Evolutionary conservation across 495 filamentous ascomycete genomes (phyloP).

Genomic region (Penicillium maclennaniae): DNA sequence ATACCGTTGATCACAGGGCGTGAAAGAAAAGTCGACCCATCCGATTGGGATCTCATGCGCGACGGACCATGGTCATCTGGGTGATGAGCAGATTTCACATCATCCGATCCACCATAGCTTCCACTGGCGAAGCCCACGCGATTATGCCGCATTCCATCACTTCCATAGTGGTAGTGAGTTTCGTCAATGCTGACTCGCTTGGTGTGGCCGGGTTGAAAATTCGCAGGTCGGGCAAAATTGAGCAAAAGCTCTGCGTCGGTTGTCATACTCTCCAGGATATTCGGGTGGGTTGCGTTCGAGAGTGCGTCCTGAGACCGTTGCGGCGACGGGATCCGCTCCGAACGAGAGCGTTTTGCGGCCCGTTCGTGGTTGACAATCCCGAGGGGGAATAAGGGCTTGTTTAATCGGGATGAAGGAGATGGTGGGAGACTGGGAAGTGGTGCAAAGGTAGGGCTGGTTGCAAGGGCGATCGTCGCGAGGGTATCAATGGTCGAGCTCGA

Average conservation of each 20-base stretch:
- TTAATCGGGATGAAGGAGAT: constrained; percentile 27
- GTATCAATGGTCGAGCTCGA: constrained; percentile 51
- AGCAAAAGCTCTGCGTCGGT: constrained; percentile 54
- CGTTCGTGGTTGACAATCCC: constrained; percentile 39
- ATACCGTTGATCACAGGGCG: constrained; percentile 36
- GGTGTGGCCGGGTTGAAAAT: constrained; percentile 29
- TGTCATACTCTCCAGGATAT: constrained; percentile 43
- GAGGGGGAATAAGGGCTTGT: constrained; percentile 32
- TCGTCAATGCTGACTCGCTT: constrained; percentile 42
- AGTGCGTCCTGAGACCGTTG: constrained; percentile 34
- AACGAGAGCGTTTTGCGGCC: constrained; percentile 58
- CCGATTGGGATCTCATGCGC: constrained; percentile 45
- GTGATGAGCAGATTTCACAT: constrained; percentile 14
- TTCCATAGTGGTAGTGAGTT: constrained; percentile 23
- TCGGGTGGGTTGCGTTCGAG: constrained; percentile 42
- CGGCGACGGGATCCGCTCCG: constrained; percentile 53
- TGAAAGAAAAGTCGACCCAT: constrained; percentile 41
- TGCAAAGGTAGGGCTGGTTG: constrained; percentile 45
- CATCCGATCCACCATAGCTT: constrained; percentile 9
- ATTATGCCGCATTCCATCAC: constrained; percentile 22
- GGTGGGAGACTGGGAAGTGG: constrained; percentile 34
- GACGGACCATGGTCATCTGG: constrained; percentile 22
- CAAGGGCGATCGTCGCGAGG: constrained; percentile 53
- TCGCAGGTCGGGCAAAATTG: constrained; percentile 41
- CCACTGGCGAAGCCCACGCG: constrained; percentile 21